These are phyloP conservation scores for Cercospora beticola DNA, from an alignment of 2,329 filamentous ascomycete genomes.

Conservation along the genomic window DNA sequence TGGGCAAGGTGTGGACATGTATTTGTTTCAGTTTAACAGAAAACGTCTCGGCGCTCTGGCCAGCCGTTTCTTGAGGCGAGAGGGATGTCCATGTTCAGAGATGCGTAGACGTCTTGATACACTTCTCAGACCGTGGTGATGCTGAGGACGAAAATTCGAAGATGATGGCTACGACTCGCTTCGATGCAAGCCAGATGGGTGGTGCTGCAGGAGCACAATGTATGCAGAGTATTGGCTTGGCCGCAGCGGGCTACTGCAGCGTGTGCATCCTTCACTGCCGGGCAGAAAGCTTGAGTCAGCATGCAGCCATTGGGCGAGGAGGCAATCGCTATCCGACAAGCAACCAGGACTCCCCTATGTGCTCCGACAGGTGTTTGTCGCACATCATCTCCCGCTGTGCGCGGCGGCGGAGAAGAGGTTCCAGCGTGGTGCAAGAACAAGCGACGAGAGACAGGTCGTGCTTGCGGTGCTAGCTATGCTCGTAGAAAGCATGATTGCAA, in stretches of 20 bases:
- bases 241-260: background rate
- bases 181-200: background rate
- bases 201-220: background rate
- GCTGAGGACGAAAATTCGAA: background rate
- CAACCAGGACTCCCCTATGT: constrained; percentile 2
- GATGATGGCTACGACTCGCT: background rate
- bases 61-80: background rate
- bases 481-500: background rate
- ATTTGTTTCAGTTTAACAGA: constrained; percentile 1
- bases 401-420: background rate
- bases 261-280: background rate
- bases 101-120: background rate
- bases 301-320: background rate
- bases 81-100: background rate
- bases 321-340: background rate
- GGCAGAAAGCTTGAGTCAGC: constrained; percentile 2
- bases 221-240: background rate
- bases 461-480: background rate
- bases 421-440: background rate
- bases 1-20: background rate
- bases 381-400: constrained; percentile 5
- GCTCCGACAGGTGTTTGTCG: background rate
- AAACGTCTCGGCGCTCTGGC: background rate
- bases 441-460: background rate
- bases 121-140: background rate